Evolutionary conservation across 2,329 filamentous ascomycete species (phyloP).

Genomic region (Dryadomyces quercus-mongolicae): DNA sequence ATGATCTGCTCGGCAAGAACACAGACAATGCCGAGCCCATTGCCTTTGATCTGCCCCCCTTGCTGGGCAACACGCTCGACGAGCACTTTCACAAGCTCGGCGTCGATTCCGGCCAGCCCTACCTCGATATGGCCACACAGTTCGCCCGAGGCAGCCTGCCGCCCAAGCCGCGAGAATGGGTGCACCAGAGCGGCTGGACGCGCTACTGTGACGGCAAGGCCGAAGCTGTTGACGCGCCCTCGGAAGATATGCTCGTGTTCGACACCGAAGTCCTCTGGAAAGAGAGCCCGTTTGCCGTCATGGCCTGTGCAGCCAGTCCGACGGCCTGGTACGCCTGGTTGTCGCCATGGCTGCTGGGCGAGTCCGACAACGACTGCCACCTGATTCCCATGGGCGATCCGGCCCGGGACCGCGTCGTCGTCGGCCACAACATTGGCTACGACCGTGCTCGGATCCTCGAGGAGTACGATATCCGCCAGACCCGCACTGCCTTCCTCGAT

Average conservation of each 20-base stretch:
- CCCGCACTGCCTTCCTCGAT: conserved; percentile 78
- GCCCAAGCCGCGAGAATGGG: conserved; percentile 58
- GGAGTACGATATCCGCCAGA: conserved; percentile 77
- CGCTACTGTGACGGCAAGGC: conserved; percentile 73
- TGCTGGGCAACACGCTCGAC: conserved; percentile 74
- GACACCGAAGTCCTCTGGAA: conserved; percentile 98
- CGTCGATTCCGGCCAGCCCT: conserved; percentile 77
- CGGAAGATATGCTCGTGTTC: conserved; percentile 76
- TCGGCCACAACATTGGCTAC: conserved; percentile 94
- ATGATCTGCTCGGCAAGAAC: conserved; percentile 84
- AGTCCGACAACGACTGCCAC: conserved; percentile 61
- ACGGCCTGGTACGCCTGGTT: conserved; percentile 96
- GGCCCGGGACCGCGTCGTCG: conserved; percentile 58
- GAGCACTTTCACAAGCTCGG: conserved; percentile 91
- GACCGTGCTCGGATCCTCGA: conserved; percentile 80
- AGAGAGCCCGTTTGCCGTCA: conserved; percentile 81
- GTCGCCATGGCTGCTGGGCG: conserved; percentile 84
- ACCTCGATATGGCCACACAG: conserved; percentile 59
- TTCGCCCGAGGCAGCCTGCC: conserved; percentile 55
- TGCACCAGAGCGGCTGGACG: conserved; percentile 77
- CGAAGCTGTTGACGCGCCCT: conserved; percentile 61
- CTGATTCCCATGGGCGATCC: conserved; percentile 79
- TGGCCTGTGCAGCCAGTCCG: conserved; percentile 87
- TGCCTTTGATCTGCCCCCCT: conserved; percentile 69
- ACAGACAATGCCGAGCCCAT: conserved; percentile 66